Base-by-base conservation (phyloP, 2,329 filamentous ascomycete species). In the Colletotrichum sp. region DNA sequence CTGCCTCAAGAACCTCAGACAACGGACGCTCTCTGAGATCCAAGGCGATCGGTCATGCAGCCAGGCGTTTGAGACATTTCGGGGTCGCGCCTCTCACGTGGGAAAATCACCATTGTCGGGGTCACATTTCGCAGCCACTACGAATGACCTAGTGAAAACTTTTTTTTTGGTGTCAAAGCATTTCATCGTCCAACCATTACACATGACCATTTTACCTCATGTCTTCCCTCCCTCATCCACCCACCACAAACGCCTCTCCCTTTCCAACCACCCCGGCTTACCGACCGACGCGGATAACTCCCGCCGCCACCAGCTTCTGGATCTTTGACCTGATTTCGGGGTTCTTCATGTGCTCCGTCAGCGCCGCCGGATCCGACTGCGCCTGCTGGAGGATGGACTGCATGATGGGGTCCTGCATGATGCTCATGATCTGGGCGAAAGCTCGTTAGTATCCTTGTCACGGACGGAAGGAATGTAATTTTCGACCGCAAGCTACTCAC, bases 311-410 rank as follows among this genome's bases (percentile, higher is more conserved):
- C 81, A 99, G 88, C 88, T 98, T 98, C 89, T 98, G 95, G 79
- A 99, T 94, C 91, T 98, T 98, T 81, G 91, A 91, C 76, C 93
- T 91, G 80, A 99, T 95, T 75, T 90, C 91, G 1, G 95, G 92
- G 88, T 99, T 99, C 89, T 93, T 95, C 95, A 99, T 98, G 87
- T 99, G 98, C 85, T 99, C 96, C 84, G 98, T 94, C 78, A 99
- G 91, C 62, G 97, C 97, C 65, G 94, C 94, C 21, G 97, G 97
- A 82, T 99, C 95, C 71, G 92, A 93, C 90, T 99, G 98, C 62
- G 97, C 97, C 88, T 99, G 97, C 85, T 99, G 96, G 72, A 99
- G 92, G 80, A 98, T 98, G 79, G 94, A 94, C 88, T 99, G 96
- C 96, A 99, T 99, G 83, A 99, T 93, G 18, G 97, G 97, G 83